phyloP scores from a whole-genome alignment of 768 basidiomycete genomes.

The Fibroporia radiculosa region DNA sequence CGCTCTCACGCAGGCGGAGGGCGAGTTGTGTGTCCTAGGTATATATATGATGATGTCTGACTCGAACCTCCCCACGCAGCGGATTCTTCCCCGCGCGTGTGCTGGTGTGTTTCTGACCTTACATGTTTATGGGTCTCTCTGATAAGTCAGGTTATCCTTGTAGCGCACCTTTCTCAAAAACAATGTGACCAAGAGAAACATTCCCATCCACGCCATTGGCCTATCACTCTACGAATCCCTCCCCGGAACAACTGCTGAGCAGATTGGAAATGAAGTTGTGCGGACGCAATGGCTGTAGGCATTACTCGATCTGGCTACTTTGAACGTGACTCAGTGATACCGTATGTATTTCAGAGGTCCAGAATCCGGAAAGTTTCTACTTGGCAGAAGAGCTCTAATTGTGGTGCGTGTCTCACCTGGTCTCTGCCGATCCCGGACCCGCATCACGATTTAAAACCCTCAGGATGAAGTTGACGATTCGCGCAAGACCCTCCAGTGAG shows the following conservation, averaged over 20 bases:
- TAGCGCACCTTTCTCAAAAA: slow-evolving; percentile 83
- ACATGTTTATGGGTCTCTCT: not conserved
- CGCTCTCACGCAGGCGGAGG: slow-evolving; percentile 74
- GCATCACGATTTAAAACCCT: slow-evolving; percentile 13
- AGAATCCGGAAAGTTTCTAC: slow-evolving; percentile 55
- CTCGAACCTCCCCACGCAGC: slow-evolving; percentile 31
- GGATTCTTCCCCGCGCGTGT: slow-evolving; percentile 97
- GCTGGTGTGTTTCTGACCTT: slow-evolving; percentile 39
- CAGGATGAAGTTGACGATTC: slow-evolving; percentile 89
- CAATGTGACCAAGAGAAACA: slow-evolving; percentile 58
- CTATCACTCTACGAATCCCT: slow-evolving; percentile 92
- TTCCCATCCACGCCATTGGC: slow-evolving; percentile 95
- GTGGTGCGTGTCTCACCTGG: slow-evolving; percentile 44
- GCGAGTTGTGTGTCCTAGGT: slow-evolving; percentile 44
- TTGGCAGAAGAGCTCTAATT: slow-evolving; percentile 78
- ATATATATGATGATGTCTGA: slow-evolving; percentile 7
- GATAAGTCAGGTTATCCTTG: not conserved
- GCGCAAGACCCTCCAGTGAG: slow-evolving; percentile 81
- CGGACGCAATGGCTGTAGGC: slow-evolving; percentile 95
- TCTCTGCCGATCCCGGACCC: not conserved
- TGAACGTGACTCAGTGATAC: not conserved
- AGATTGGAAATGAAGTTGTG: slow-evolving; percentile 78
- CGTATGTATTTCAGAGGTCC: slow-evolving; percentile 39
- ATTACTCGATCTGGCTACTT: not conserved
- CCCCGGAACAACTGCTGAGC: slow-evolving; percentile 62